Conservation (phyloP, 2,329 filamentous ascomycete genomes). For the Pseudogymnoascus destructans region DNA sequence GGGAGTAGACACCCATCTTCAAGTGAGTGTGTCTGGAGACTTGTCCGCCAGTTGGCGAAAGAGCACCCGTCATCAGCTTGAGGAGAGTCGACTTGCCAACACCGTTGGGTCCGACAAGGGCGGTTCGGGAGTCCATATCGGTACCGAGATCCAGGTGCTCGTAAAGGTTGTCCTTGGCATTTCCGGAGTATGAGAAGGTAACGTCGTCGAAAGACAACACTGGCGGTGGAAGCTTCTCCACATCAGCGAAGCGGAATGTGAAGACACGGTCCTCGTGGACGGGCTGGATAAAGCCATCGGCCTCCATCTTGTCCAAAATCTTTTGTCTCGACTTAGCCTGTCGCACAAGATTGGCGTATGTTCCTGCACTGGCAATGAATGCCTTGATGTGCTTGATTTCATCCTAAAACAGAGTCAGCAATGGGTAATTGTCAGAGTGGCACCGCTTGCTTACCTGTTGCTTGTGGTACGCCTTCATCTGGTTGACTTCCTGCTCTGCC, state of each 20-base stretch:
- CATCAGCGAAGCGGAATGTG: constrained; percentile 95
- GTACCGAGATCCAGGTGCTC: constrained; percentile 95
- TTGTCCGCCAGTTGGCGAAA: constrained; percentile 67
- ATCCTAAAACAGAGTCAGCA: constrained; percentile 34
- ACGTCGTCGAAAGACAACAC: constrained; percentile 95
- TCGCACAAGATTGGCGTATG: constrained; percentile 96
- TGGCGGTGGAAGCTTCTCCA: constrained; percentile 96
- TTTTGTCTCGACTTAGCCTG: constrained; percentile 99
- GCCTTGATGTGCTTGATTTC: constrained; percentile 99
- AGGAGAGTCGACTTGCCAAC: constrained; percentile 96
- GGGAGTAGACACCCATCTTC: constrained; percentile 95
- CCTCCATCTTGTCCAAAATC: constrained; percentile 99
- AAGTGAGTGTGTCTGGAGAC: constrained; percentile 93
- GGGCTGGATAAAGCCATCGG: constrained; percentile 93
- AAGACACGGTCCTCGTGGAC: constrained; percentile 78
- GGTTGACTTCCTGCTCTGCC: constrained; percentile 87
- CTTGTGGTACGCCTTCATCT: constrained; percentile 98
- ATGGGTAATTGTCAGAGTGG: not conserved
- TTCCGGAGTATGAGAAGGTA: constrained; percentile 93
- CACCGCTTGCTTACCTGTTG: constrained; percentile 45
- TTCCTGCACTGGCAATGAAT: constrained; percentile 99
- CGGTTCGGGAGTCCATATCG: constrained; percentile 97
- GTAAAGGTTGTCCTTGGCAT: constrained; percentile 82
- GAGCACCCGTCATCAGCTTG: constrained; percentile 89
- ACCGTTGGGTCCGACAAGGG: constrained; percentile 95